Conservation (phyloP, 2,329 filamentous ascomycete species). For the Sporothrix mexicana region DNA sequence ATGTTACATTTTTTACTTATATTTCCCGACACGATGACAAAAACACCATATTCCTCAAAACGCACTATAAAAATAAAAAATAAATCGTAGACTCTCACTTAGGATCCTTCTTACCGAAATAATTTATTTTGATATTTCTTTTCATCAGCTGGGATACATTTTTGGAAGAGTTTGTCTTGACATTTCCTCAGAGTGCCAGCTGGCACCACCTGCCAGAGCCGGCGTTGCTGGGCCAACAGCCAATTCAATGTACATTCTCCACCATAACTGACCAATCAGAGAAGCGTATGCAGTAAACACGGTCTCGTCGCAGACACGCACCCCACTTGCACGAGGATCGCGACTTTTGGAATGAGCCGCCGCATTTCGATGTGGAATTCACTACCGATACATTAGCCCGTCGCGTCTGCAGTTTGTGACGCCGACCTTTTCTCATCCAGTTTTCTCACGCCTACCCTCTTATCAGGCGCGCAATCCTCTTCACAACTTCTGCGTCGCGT, state of each 20-base stretch:
- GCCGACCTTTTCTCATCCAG: neutral
- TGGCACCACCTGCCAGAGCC: neutral
- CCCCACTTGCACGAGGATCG: conserved; percentile 33
- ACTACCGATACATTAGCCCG: conserved; percentile 14
- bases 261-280: conserved; percentile 33
- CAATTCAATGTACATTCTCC: conserved; percentile 24
- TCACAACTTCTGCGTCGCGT: neutral
- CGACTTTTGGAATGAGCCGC: conserved; percentile 31
- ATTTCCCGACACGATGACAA: neutral
- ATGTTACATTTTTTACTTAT: neutral
- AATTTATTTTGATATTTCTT: neutral
- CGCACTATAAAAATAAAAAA: neutral
- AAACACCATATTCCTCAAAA: neutral
- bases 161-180: no score
- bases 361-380: conserved; percentile 23
- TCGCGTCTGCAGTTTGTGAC: conserved; percentile 11
- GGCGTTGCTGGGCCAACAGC: conserved; percentile 36
- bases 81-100: neutral
- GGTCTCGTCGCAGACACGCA: conserved; percentile 8
- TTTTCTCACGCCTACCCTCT: neutral
- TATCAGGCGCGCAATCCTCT: neutral
- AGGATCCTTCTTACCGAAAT: neutral
- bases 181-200: neutral
- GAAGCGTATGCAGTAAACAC: conserved; percentile 32
- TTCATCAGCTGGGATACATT: no score